Conservation (phyloP, 208 protist genomes). For the Sergeia podlipaevii region DNA sequence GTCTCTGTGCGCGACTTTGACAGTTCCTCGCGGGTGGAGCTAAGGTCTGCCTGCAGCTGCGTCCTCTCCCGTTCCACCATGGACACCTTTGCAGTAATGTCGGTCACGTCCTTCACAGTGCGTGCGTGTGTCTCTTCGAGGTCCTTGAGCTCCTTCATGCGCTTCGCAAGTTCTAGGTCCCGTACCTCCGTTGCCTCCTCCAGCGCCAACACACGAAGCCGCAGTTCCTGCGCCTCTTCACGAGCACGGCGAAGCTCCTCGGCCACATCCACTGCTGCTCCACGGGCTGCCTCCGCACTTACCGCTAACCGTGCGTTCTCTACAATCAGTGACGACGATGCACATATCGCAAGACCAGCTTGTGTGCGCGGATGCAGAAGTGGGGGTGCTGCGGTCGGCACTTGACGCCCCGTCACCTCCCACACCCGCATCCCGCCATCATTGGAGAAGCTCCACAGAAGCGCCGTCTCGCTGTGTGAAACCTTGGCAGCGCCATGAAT, state of each 20-base stretch:
- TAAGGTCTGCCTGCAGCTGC: slow-evolving; percentile 39
- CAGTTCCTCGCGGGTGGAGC: slow-evolving; percentile 28
- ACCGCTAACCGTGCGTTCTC: slow-evolving; percentile 19
- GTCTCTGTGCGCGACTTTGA: slow-evolving; percentile 35
- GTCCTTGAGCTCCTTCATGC: slow-evolving; percentile 27
- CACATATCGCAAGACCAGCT: slow-evolving; percentile 16
- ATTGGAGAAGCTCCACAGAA: slow-evolving; percentile 66
- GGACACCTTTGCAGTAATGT: slow-evolving; percentile 30
- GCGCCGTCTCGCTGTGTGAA: slow-evolving; percentile 35
- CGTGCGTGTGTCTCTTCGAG: slow-evolving; percentile 41
- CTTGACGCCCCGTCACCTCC: slow-evolving; percentile 29
- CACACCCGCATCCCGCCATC: slow-evolving; percentile 37
- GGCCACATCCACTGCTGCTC: slow-evolving; percentile 8
- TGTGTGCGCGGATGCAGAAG: slow-evolving; percentile 18
- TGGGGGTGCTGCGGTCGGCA: slow-evolving; percentile 24
- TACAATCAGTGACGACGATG: not conserved
- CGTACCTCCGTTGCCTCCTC: slow-evolving; percentile 35
- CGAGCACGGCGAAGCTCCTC: slow-evolving; percentile 36
- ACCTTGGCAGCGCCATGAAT: slow-evolving; percentile 44
- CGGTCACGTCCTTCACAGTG: slow-evolving; percentile 43
- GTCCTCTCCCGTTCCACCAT: slow-evolving; percentile 30
- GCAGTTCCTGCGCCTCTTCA: slow-evolving; percentile 76
- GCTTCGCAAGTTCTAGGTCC: slow-evolving; percentile 34
- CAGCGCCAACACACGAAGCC: slow-evolving; percentile 27
- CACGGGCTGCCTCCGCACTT: slow-evolving; percentile 14